Percentiles rank a stretch among this genome's conserved stretches.
Evolutionary conservation across 2,329 filamentous ascomycete species (phyloP).

Genomic region (Parastagonospora nodorum): DNA sequence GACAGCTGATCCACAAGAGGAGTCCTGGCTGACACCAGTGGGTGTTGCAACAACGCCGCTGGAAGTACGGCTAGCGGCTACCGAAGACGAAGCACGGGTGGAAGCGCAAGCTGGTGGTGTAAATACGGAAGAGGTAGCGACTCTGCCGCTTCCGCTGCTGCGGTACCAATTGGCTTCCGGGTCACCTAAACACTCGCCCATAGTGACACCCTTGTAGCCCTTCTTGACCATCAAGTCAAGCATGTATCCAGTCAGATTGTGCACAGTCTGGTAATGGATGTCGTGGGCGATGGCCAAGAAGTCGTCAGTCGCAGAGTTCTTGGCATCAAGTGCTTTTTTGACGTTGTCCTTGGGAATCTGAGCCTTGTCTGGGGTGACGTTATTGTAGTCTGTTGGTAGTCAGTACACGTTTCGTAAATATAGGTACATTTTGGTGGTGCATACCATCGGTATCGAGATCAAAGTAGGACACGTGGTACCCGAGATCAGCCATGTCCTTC

Average conservation of each 20-base stretch:
- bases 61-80: conserved; percentile 9
- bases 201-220: conserved; percentile 50
- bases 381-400: conserved; percentile 34
- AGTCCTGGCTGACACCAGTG: conserved; percentile 12
- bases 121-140: conserved; percentile 14
- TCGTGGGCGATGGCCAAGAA: conserved; percentile 61
- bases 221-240: conserved; percentile 43
- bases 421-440: neutral
- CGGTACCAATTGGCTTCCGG: conserved; percentile 55
- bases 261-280: conserved; percentile 52
- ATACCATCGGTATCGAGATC: conserved; percentile 61
- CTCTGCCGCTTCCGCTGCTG: conserved; percentile 25
- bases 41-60: conserved; percentile 7
- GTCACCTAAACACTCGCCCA: conserved; percentile 54
- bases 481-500: conserved; percentile 49
- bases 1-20: conserved; percentile 21
- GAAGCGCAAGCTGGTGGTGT: conserved; percentile 15
- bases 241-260: conserved; percentile 50
- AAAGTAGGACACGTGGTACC: conserved; percentile 65
- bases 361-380: conserved; percentile 35
- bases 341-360: conserved; percentile 47
- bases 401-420: neutral
- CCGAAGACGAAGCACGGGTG: conserved; percentile 19
- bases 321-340: conserved; percentile 45
- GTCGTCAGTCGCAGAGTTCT: conserved; percentile 26